Evolutionary conservation across 768 basidiomycete genomes (phyloP).

Genomic region (Ephemerocybe angulata): DNA sequence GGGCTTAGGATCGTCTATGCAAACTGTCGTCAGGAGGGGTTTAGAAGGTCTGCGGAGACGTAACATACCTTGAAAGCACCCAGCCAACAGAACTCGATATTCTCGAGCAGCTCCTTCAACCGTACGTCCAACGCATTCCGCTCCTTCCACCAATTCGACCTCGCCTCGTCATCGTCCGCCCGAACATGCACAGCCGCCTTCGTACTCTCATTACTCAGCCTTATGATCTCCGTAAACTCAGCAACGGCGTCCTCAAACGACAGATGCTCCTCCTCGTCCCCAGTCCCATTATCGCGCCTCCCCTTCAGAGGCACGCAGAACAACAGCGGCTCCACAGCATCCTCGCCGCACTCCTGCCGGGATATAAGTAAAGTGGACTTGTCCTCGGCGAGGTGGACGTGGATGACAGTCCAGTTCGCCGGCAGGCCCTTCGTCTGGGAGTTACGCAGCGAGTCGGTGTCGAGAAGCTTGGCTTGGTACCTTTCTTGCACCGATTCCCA

Average conservation of each 20-base stretch:
- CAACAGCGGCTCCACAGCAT: slow-evolving; percentile 55
- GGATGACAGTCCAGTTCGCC: slow-evolving; percentile 76
- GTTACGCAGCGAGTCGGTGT: slow-evolving; percentile 38
- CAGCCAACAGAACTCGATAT: slow-evolving; percentile 94
- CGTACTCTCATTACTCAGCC: slow-evolving; percentile 72
- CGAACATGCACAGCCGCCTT: slow-evolving; percentile 70
- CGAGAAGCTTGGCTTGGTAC: slow-evolving; percentile 46
- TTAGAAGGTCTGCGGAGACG: not conserved
- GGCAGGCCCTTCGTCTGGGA: slow-evolving; percentile 53
- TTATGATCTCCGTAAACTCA: slow-evolving; percentile 79
- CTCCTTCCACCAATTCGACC: slow-evolving; percentile 83
- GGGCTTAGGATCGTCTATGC: slow-evolving; percentile 61
- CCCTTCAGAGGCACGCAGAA: slow-evolving; percentile 90
- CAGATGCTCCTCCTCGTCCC: slow-evolving; percentile 64
- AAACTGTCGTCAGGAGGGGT: not conserved
- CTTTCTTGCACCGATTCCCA: slow-evolving; percentile 59
- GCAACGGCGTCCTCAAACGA: slow-evolving; percentile 68
- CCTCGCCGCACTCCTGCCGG: slow-evolving; percentile 57
- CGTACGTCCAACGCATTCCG: slow-evolving; percentile 73
- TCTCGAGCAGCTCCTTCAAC: slow-evolving; percentile 68
- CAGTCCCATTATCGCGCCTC: slow-evolving; percentile 66
- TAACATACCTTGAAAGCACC: slow-evolving; percentile 88
- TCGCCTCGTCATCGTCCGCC: slow-evolving; percentile 58
- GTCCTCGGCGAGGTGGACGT: slow-evolving; percentile 80
- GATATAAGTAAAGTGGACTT: slow-evolving; percentile 80